Base-by-base conservation (phyloP, 306 rosid genomes). In the Quercus dentata region DNA sequence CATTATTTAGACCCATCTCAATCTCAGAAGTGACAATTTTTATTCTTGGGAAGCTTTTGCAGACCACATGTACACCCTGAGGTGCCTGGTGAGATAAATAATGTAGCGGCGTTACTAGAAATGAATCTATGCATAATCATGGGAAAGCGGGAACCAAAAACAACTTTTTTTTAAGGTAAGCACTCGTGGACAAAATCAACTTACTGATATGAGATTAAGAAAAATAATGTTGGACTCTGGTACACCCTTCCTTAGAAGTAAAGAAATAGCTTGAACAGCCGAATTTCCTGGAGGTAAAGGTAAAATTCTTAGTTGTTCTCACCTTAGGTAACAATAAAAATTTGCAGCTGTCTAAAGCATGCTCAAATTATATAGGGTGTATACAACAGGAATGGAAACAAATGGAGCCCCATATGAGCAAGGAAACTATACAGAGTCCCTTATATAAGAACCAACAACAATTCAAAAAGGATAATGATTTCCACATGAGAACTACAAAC, bases 1-100 rank as follows among this genome's bases (percentile, higher is more conserved):
- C 94, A 72, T 82, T 74, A 76, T 93, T 96, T 87, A 96, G 83
- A 80, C 98, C 97, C 52, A 20, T 83, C 33, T 96, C 98, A 56
- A 93, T 93, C 89, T 96, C 98, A 68, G 99, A 96, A 49, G 99
- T 96, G 86, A 96, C 94, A 1, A 96, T 96, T 90, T 93, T 96
- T 85, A 96, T 84, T 62, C 93, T 87, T 2, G 99, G 99, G 80
- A 91, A 96, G 56, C 91, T 87, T 90, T 89, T 96, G 88, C 99
- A 91, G 83, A 91, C 98, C 75, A 87, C 77, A 82, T 91, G 98
- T 76, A 93, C 82, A 25, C 99, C 99, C 82, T 91, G 98, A 82
- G 99, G 98, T 55, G 99, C 99, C 99, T 96, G 92, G 72, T 62
- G 76, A 84, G 25, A 49, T 70, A 80, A 44, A 11, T 21, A 20